These are phyloP conservation scores for Talaromyces sp. DNA, from an alignment of 2,329 filamentous ascomycete genomes.

Conservation along the genomic window DNA sequence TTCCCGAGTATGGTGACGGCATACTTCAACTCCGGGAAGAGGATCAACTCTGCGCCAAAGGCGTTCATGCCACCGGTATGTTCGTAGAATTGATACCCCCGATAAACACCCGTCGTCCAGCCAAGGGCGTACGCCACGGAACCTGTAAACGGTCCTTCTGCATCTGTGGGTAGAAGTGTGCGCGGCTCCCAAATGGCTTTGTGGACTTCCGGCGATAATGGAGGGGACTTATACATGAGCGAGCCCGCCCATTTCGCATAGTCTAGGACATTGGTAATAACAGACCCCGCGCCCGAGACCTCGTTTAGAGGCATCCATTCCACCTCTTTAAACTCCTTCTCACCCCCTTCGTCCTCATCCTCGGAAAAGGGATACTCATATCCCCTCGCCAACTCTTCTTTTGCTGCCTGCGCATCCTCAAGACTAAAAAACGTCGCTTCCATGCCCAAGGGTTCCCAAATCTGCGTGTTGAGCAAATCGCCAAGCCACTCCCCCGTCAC, in stretches of 20 bases:
- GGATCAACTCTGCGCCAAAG: conserved; percentile 44
- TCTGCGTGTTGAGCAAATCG: conserved; percentile 32
- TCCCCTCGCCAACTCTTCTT: conserved; percentile 27
- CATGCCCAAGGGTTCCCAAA: conserved; percentile 47
- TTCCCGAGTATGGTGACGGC: conserved; percentile 49
- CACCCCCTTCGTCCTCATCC: not conserved
- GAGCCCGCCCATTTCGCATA: conserved; percentile 53
- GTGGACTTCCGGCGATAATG: conserved; percentile 25
- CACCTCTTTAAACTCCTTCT: conserved; percentile 8
- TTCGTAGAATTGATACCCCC: conserved; percentile 37
- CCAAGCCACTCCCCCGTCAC: conserved; percentile 38
- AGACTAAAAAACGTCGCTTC: conserved; percentile 37
- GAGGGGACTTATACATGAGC: conserved; percentile 42
- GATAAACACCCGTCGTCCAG: conserved; percentile 28
- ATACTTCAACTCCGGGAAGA: conserved; percentile 47
- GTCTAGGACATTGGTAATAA: conserved; percentile 39
- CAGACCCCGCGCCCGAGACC: conserved; percentile 24
- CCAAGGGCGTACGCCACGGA: conserved; percentile 21
- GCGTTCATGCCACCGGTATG: conserved; percentile 48
- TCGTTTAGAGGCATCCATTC: conserved; percentile 16
- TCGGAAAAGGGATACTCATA: conserved; percentile 25
- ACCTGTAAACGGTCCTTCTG: conserved; percentile 11
- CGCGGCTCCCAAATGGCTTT: conserved; percentile 18
- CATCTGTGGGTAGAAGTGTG: conserved; percentile 4
- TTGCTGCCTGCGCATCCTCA: conserved; percentile 32